phyloP scores from a whole-genome alignment of 2,329 filamentous ascomycete species.

The Talaromyces sp. region DNA sequence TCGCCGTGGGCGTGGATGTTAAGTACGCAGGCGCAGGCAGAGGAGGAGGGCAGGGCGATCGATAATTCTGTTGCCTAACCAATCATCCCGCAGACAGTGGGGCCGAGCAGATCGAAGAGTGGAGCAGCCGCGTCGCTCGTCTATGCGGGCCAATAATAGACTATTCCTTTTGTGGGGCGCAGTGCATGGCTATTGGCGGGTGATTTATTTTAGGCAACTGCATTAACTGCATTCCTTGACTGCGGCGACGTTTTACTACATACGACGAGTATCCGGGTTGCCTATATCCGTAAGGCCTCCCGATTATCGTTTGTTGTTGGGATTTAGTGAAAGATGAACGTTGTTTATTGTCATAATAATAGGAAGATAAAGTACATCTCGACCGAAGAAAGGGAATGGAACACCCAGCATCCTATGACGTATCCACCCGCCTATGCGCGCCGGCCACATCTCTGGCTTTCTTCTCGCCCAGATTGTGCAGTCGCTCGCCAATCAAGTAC shows the following conservation, averaged over 20 bases:
- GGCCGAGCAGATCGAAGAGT: not conserved
- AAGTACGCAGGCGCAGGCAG: conserved; percentile 1
- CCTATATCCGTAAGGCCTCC: no score
- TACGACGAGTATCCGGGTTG: conserved; percentile 2
- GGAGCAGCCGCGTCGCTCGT: not conserved
- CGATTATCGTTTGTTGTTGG: no score
- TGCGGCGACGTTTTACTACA: not conserved
- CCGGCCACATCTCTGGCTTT: conserved; percentile 32
- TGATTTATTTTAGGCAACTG: conserved; percentile 2
- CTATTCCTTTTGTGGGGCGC: not conserved
- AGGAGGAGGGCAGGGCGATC: conserved; percentile 7
- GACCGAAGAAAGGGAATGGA: not conserved
- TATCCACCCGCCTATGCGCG: conserved; percentile 33
- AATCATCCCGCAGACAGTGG: not conserved
- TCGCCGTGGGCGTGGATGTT: not conserved
- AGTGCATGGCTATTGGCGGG: not conserved
- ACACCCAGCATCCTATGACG: conserved; percentile 16
- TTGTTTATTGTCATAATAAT: not conserved
- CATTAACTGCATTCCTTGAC: not conserved
- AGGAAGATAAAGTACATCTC: not conserved
- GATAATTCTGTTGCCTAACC: conserved; percentile 41
- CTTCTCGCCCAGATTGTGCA: conserved; percentile 85
- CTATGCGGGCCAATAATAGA: not conserved
- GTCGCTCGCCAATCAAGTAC: conserved; percentile 86
- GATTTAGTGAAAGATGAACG: no score